Base-by-base conservation (phyloP, 2,329 filamentous ascomycete genomes). In the Grosmannia clavigera region DNA sequence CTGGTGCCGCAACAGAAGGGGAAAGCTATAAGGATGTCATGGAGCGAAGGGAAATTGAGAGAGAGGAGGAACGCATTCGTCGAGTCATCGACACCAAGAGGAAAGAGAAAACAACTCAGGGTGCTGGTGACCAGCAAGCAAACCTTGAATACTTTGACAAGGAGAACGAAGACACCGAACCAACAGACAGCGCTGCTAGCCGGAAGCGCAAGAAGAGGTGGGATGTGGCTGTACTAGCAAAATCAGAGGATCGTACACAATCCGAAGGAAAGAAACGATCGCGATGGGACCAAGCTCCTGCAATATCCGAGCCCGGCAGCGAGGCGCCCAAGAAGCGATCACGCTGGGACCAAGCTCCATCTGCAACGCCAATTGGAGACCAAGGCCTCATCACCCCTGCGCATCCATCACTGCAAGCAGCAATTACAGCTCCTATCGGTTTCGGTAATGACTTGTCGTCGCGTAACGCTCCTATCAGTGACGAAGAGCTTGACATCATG, bases 181-280 rank as follows among this genome's bases (percentile, higher is more conserved):
- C 87, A 58, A 81, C 88, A 56, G 82, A 87, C 67, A 78, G 80
- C 64, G 74, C 80, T 10, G 76, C 82, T 29, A 82, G 84, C 40
- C 82, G 86, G 62, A 94, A 94, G 80, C 84, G 92, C 69, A 96
- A 96, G 81, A 90, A 95, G 79, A 84, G 94, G 73, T 99, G 94
- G 94, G 92, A 96, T 72, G 85, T 92, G 22, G 75, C 80, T 25
- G 78, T 85, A n/a, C 77, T 81, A 19, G 58, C 27, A 6, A 73
- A 78, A 55, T 69, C 76, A n/a, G 73, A 63, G 52, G 61, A 60
- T 50, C 46, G 76, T n/a, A 70, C 77, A 29, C 67, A 31, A 48
- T 73, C 78, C 29, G 81, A 84, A 58, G 73, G 74, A 19, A 88
- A 90, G 72, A 94, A 92, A 68, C 83, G 88, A 66, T 95, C 90